Conservation (phyloP, 2,329 filamentous ascomycete genomes). For the Pseudopithomyces chartarum region DNA sequence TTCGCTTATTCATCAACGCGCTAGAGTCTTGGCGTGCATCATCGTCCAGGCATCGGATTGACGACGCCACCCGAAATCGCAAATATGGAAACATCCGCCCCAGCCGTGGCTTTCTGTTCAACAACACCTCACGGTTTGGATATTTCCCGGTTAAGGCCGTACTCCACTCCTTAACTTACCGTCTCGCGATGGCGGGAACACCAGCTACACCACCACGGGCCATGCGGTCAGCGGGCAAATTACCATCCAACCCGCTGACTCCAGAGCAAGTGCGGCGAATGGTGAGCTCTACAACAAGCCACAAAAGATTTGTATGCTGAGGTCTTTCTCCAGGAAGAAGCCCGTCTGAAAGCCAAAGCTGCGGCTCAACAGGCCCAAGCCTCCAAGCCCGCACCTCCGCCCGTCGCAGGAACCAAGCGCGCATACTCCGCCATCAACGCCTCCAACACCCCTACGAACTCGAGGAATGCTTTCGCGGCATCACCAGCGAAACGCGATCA, state of each 20-base stretch:
- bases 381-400: constrained; percentile 29
- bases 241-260: constrained; percentile 57
- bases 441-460: constrained; percentile 58
- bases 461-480: constrained; percentile 67
- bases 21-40: constrained; percentile 35
- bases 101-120: background rate
- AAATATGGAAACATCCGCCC: background rate
- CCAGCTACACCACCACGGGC: constrained; percentile 55
- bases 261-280: constrained; percentile 66
- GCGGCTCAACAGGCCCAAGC: constrained; percentile 58
- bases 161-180: background rate
- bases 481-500: constrained; percentile 42
- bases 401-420: constrained; percentile 69
- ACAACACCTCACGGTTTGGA: too few relatives aligned
- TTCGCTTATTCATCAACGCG: too few relatives aligned
- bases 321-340: constrained; percentile 70
- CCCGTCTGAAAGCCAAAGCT: constrained; percentile 85
- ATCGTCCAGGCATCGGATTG: constrained; percentile 33
- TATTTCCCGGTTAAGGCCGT: too few relatives aligned
- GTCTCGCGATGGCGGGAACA: constrained; percentile 43
- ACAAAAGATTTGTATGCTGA: background rate
- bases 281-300: constrained; percentile 36
- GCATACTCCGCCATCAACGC: constrained; percentile 67
- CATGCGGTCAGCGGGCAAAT: constrained; percentile 44
- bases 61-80: constrained; percentile 9